Conservation (phyloP, 108 stramenopile genomes). For the Nitzschia palea region DNA sequence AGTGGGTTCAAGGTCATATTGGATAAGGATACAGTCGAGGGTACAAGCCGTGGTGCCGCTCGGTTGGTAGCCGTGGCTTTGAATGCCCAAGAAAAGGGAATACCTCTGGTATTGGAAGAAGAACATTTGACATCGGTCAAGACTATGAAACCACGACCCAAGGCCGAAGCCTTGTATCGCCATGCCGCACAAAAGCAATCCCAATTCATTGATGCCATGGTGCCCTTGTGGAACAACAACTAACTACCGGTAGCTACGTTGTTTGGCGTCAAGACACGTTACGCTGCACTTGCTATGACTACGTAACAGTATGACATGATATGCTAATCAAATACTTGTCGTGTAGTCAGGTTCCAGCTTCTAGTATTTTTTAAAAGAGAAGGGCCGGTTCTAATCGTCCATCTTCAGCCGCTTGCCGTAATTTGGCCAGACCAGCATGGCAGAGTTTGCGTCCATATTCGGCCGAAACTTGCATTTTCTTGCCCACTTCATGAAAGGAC, state of each 20-base stretch:
- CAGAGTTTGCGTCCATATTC: constrained; percentile 78
- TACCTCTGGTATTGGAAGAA: background rate
- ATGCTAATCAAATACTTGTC: too few relatives aligned
- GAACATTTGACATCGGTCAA: constrained; percentile 3
- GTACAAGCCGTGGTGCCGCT: constrained; percentile 75
- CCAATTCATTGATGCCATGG: constrained; percentile 28
- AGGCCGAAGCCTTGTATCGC: constrained; percentile 20
- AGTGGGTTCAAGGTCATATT: constrained; percentile 53
- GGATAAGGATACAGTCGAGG: constrained; percentile 63
- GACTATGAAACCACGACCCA: constrained; percentile 1
- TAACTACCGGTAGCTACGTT: too few relatives aligned
- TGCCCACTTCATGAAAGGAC: constrained; percentile 78
- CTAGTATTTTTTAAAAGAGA: constrained; percentile 18
- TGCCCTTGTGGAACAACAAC: too few relatives aligned
- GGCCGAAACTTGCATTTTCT: constrained; percentile 73
- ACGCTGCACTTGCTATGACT: too few relatives aligned
- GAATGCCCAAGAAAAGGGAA: background rate
- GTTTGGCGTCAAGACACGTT: too few relatives aligned
- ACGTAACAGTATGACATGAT: too few relatives aligned
- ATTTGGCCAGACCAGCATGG: constrained; percentile 59
- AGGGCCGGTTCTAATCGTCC: constrained; percentile 61
- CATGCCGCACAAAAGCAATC: constrained; percentile 25
- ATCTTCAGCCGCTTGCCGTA: constrained; percentile 68
- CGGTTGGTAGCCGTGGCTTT: constrained; percentile 43
- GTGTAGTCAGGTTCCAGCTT: background rate